Conservation (phyloP, 2,329 filamentous ascomycete genomes). For the Colletotrichum gigasporum region DNA sequence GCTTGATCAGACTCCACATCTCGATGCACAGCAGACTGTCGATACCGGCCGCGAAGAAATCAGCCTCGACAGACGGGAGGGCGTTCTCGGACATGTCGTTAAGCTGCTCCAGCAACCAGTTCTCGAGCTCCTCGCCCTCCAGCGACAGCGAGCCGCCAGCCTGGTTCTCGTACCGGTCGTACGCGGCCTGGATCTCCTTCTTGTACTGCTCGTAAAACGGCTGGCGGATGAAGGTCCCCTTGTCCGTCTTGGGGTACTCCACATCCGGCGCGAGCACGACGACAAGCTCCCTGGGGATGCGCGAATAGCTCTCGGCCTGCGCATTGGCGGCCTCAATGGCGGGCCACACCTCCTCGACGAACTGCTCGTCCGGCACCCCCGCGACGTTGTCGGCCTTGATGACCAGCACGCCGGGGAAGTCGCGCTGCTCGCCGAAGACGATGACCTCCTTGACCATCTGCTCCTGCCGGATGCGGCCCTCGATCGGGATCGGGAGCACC, state of each 20-base stretch:
- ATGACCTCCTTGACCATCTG: constrained; percentile 43
- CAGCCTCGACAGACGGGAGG: constrained; percentile 24
- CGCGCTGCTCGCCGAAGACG: constrained; percentile 44
- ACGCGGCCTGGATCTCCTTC: constrained; percentile 38
- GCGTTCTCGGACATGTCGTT: background rate
- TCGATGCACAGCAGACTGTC: constrained; percentile 57
- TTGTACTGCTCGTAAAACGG: constrained; percentile 48
- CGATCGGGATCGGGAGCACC: constrained; percentile 45
- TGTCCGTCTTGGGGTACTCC: constrained; percentile 53
- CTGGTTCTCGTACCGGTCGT: background rate
- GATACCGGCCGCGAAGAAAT: constrained; percentile 54
- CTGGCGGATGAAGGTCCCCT: constrained; percentile 55
- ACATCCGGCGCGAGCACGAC: constrained; percentile 41
- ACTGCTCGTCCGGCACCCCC: constrained; percentile 41
- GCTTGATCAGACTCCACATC: constrained; percentile 49
- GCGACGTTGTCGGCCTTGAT: constrained; percentile 39
- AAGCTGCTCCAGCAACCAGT: constrained; percentile 1
- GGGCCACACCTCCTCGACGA: constrained; percentile 41
- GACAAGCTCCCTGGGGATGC: constrained; percentile 52
- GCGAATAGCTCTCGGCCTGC: constrained; percentile 51
- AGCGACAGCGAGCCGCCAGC: constrained; percentile 35
- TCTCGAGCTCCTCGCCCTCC: constrained; percentile 38
- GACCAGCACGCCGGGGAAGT: constrained; percentile 42
- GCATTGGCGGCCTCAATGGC: constrained; percentile 42
- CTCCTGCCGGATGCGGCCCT: constrained; percentile 44